A percentile compares a stretch with the other conserved stretches of the same genome.
These are phyloP conservation scores for Blastocystis sp. DNA, from an alignment of 352 stramenopile genomes.

Conservation along the genomic window DNA sequence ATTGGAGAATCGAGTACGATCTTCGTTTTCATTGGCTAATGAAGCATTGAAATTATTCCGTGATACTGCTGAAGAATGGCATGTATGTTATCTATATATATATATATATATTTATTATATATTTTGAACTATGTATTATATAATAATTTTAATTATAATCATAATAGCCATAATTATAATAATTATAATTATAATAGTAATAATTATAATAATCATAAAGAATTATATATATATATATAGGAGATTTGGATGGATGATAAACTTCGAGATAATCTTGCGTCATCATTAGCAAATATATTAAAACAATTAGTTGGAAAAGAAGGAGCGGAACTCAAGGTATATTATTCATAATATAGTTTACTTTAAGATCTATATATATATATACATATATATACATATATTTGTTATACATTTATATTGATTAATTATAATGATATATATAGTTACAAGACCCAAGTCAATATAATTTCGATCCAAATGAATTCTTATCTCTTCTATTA, in stretches of 20 bases:
- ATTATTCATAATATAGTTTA: too few species aligned
- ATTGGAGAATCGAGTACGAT: slow-evolving; percentile 9
- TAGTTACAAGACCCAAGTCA: slow-evolving; percentile 18
- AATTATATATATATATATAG: background rate
- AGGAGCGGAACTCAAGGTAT: slow-evolving; percentile 5
- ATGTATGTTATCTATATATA: too few species aligned
- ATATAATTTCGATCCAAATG: slow-evolving; percentile 25
- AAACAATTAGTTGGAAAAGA: slow-evolving; percentile 31
- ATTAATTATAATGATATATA: too few species aligned
- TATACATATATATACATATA: too few species aligned
- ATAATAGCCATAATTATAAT: too few species aligned
- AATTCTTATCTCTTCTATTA: slow-evolving; percentile 17
- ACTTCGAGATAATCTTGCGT: background rate
- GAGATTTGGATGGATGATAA: slow-evolving; percentile 21
- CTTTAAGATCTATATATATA: too few species aligned
- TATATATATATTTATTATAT: too few species aligned
- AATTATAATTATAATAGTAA: too few species aligned
- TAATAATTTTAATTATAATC: too few species aligned
- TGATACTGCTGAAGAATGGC: slow-evolving; percentile 10
- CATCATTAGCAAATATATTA: slow-evolving; percentile 1
- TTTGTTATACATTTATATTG: too few species aligned
- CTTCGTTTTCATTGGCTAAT: slow-evolving; percentile 13
- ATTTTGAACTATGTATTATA: too few species aligned
- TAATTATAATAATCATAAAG: too few species aligned
- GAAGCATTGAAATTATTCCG: slow-evolving; percentile 21